Percentiles rank a stretch among this genome's conserved stretches.
Evolutionary conservation across 208 protist genomes (phyloP).

Genomic region (Leishmania tarentolae): DNA sequence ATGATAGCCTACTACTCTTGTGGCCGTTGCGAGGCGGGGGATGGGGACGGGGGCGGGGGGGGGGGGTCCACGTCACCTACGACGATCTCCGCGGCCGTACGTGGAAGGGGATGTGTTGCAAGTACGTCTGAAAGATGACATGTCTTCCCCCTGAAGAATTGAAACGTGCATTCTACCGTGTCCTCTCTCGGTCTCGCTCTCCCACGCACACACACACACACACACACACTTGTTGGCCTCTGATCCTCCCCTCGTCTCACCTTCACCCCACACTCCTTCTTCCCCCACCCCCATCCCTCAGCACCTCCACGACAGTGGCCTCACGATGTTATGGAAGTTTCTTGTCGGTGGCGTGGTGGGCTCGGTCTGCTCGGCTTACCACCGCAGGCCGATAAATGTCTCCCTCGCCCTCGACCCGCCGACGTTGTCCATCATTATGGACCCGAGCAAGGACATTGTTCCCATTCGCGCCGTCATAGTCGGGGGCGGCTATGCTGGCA

Average conservation of each 20-base stretch:
- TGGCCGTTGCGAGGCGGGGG: neutral
- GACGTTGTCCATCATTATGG: slow-evolving; percentile 75
- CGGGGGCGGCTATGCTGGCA: slow-evolving; percentile 84
- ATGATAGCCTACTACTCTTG: neutral
- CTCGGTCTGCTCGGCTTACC: slow-evolving; percentile 43
- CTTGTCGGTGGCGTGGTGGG: slow-evolving; percentile 42
- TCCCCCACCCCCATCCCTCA: neutral
- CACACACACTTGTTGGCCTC: neutral
- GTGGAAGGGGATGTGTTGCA: neutral
- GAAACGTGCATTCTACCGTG: neutral
- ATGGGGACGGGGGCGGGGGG: neutral
- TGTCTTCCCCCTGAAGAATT: neutral
- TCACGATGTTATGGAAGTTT: slow-evolving; percentile 61
- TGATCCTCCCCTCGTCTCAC: neutral
- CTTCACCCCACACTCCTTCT: neutral
- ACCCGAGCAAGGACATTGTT: slow-evolving; percentile 73
- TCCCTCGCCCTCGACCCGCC: slow-evolving; percentile 62
- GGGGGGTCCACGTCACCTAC: too few relatives aligned
- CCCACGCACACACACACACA: neutral
- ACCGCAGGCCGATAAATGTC: slow-evolving; percentile 18
- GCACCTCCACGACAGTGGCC: neutral
- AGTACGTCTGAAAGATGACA: neutral
- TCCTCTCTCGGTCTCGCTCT: neutral
- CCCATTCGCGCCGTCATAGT: slow-evolving; percentile 81
- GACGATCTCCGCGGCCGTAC: neutral